Percentiles rank a stretch among this genome's conserved stretches.
These are phyloP conservation scores for Herpotrichia juniperi DNA, from an alignment of 2,329 filamentous ascomycete genomes.

Conservation along the genomic window DNA sequence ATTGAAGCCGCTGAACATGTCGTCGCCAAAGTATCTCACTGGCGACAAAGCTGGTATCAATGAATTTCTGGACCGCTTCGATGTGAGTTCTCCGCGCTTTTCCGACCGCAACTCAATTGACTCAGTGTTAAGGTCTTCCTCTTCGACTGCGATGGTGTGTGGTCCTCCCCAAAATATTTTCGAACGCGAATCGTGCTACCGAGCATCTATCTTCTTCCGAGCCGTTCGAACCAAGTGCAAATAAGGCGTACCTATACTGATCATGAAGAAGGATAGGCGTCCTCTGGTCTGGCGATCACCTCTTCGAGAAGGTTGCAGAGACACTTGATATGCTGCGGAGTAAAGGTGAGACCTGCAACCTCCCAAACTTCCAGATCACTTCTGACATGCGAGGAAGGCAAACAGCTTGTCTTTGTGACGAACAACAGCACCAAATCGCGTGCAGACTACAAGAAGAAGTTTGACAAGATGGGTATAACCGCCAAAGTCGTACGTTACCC, in stretches of 20 bases:
- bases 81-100: conserved; percentile 67
- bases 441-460: conserved; percentile 89
- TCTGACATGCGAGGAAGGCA: conserved; percentile 62
- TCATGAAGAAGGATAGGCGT: conserved; percentile 71
- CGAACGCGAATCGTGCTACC: background rate
- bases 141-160: conserved; percentile 93
- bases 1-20: conserved; percentile 24
- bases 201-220: conserved; percentile 11
- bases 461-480: conserved; percentile 80
- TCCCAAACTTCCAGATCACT: background rate
- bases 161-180: background rate
- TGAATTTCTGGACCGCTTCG: conserved; percentile 87
- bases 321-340: conserved; percentile 82
- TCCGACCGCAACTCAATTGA: conserved; percentile 19
- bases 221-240: background rate
- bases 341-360: conserved; percentile 63
- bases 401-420: conserved; percentile 93
- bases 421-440: conserved; percentile 99
- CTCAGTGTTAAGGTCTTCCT: conserved; percentile 74
- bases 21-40: conserved; percentile 67
- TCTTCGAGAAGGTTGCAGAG: conserved; percentile 85
- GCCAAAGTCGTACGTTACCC: conserved; percentile 63
- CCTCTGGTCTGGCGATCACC: conserved; percentile 91
- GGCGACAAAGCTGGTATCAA: conserved; percentile 79
- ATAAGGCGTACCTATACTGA: conserved; percentile 29